Percentiles rank a stretch among this genome's conserved stretches.
Conservation (phyloP, 1,284 basidiomycete species). For the Apiotrichum sp. region DNA sequence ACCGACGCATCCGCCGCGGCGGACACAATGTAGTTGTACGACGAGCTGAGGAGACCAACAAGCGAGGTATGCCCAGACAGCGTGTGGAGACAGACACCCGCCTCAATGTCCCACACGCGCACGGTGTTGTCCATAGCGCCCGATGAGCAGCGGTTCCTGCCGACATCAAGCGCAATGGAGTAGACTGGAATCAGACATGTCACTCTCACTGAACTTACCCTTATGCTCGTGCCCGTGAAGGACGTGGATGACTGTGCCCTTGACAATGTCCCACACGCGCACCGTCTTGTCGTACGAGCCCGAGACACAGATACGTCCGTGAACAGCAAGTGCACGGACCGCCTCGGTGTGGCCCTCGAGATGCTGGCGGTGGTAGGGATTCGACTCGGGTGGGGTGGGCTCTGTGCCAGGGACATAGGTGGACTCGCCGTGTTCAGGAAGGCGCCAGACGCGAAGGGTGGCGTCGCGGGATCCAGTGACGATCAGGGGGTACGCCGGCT, state of each 20-base stretch:
- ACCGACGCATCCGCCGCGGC: constrained; percentile 90
- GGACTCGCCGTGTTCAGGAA: constrained; percentile 66
- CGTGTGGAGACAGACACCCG: constrained; percentile 69
- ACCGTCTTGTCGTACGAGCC: constrained; percentile 92
- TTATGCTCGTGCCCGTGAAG: constrained; percentile 83
- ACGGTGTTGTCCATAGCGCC: constrained; percentile 96
- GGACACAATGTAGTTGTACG: constrained; percentile 79
- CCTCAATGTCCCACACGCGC: constrained; percentile 80
- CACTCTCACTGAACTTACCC: constrained; percentile 52
- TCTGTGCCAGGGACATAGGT: neutral
- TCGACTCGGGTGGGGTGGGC: constrained; percentile 54
- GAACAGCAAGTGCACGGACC: constrained; percentile 82
- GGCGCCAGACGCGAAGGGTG: constrained; percentile 80
- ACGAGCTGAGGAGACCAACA: constrained; percentile 79
- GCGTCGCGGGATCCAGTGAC: constrained; percentile 91
- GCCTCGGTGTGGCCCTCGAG: constrained; percentile 84
- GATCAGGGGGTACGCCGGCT: constrained; percentile 60
- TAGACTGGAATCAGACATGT: constrained; percentile 57
- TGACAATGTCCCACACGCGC: constrained; percentile 88
- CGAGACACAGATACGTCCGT: constrained; percentile 82
- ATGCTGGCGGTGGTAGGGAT: constrained; percentile 80
- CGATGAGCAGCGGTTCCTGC: constrained; percentile 79
- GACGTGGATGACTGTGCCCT: constrained; percentile 73
- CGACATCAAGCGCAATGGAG: constrained; percentile 77
- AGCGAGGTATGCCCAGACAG: constrained; percentile 81